These are phyloP conservation scores for Coemansia sp. DNA, from an alignment of 192 early-diverging fungal genomes.

Conservation along the genomic window DNA sequence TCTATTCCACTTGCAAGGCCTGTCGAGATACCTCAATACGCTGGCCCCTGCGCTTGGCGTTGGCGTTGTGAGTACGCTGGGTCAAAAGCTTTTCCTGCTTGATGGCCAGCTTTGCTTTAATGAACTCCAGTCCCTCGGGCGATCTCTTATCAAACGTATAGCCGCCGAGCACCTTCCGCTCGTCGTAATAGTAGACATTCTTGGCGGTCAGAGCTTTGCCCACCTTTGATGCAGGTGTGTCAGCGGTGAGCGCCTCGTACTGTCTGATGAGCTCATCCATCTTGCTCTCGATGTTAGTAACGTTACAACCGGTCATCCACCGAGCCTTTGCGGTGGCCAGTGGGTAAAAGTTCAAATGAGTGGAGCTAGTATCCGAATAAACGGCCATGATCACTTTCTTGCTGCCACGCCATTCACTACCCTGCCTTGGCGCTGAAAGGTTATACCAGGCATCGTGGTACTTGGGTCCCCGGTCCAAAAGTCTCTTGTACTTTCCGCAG, in stretches of 20 bases:
- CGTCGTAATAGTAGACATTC: not conserved
- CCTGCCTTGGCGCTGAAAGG: not conserved
- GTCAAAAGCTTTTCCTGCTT: slow-evolving; percentile 1
- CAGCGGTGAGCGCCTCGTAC: not conserved
- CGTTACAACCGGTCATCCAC: not conserved
- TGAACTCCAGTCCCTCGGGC: not conserved
- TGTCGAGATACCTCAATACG: not conserved
- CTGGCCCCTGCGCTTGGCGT: not conserved
- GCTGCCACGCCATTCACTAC: not conserved
- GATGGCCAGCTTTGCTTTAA: not conserved
- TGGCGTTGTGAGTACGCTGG: not conserved
- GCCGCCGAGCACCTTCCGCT: not conserved
- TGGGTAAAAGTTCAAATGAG: not conserved
- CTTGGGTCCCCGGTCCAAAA: not conserved
- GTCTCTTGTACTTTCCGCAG: not conserved
- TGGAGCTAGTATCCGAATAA: not conserved
- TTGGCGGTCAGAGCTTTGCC: not conserved
- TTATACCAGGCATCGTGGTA: not conserved
- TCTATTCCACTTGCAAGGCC: not conserved
- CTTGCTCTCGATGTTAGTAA: not conserved
- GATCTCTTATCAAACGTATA: slow-evolving; percentile 3
- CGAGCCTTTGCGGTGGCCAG: not conserved
- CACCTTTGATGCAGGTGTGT: not conserved
- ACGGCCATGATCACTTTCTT: not conserved
- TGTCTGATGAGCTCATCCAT: not conserved